phyloP scores from a whole-genome alignment of 148 eudicot genomes.

The Cornus florida region DNA sequence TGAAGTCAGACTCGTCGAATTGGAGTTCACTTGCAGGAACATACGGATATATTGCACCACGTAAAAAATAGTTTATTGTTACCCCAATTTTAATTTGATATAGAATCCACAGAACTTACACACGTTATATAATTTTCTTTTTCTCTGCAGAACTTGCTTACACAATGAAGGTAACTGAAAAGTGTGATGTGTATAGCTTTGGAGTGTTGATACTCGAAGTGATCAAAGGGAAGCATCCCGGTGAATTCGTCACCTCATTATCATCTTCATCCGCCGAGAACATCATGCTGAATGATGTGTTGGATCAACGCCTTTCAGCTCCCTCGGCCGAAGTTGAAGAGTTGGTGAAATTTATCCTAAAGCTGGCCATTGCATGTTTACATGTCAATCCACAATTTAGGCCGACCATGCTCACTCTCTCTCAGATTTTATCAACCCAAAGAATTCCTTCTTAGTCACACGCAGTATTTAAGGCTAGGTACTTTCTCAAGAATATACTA shows the following conservation, averaged over 20 bases:
- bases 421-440: conserved; percentile 21
- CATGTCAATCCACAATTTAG: conserved; percentile 27
- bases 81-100: neutral
- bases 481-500: no score
- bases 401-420: conserved; percentile 32
- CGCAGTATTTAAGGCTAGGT: no score
- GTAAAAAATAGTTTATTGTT: neutral
- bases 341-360: conserved; percentile 18
- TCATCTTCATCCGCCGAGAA: conserved; percentile 14
- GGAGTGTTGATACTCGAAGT: conserved; percentile 39
- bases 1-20: neutral
- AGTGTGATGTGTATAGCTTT: conserved; percentile 50
- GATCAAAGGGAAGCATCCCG: conserved; percentile 39
- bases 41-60: neutral
- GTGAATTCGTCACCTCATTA: conserved; percentile 20
- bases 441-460: neutral
- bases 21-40: neutral
- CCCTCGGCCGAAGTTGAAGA: conserved; percentile 21
- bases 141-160: conserved; percentile 40
- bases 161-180: conserved; percentile 32
- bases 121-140: neutral
- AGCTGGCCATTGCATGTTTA: conserved; percentile 31
- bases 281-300: conserved; percentile 11
- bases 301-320: conserved; percentile 30
- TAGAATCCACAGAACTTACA: no score